Evolutionary conservation across 345 rosid species (phyloP).

Genomic region (Eucalyptus marginata): DNA sequence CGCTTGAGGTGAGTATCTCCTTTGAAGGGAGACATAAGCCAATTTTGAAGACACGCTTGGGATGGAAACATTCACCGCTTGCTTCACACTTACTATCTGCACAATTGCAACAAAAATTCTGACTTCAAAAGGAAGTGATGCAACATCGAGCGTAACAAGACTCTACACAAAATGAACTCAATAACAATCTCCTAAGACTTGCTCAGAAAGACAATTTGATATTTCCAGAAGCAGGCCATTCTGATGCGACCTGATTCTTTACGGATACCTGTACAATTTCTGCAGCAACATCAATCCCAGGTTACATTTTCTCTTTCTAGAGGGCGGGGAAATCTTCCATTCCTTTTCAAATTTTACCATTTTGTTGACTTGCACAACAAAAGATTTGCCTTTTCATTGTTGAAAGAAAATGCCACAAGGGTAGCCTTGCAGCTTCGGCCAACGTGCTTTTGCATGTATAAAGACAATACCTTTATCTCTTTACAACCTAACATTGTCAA

Average conservation of each 20-base stretch:
- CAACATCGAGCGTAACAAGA: neutral
- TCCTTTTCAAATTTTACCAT: neutral
- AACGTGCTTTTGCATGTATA: neutral
- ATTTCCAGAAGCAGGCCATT: neutral
- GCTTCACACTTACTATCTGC: slow-evolving; percentile 28
- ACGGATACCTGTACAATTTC: too few relatives aligned
- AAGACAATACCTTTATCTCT: neutral
- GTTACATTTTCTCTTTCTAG: neutral
- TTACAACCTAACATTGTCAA: neutral
- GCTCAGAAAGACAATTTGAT: neutral
- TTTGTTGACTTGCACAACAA: neutral
- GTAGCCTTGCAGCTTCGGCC: neutral
- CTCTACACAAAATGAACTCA: neutral
- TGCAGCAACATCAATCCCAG: neutral
- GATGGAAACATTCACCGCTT: neutral
- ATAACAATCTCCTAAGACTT: neutral
- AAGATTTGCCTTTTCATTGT: neutral
- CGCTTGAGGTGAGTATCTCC: neutral
- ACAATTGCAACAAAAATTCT: neutral
- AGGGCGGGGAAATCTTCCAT: neutral
- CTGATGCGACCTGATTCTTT: neutral
- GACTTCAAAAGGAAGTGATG: too few relatives aligned
- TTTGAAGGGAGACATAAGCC: slow-evolving; percentile 14
- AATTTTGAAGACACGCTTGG: slow-evolving; percentile 7
- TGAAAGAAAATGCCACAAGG: neutral